Conservation (phyloP, 2,329 filamentous ascomycete genomes). For the Lasiodiplodia gonubiensis region DNA sequence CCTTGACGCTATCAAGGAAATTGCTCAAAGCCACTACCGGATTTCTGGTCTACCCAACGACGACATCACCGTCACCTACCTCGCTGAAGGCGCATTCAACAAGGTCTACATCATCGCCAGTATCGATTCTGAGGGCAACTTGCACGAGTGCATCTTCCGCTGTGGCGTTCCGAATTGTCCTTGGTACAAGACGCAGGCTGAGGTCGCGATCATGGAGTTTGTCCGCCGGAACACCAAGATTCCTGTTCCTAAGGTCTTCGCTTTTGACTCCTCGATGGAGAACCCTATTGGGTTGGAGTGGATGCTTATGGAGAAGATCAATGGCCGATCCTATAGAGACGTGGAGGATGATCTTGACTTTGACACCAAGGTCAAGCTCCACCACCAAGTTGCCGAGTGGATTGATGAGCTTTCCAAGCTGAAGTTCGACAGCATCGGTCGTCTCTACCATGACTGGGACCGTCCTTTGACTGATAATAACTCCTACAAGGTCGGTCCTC, state of each 20-base stretch:
- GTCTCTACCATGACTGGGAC: background rate
- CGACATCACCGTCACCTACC: conserved; percentile 16
- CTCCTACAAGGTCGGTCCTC: background rate
- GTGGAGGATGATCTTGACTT: conserved; percentile 7
- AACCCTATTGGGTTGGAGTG: conserved; percentile 37
- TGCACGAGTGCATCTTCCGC: conserved; percentile 38
- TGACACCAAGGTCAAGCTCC: conserved; percentile 1
- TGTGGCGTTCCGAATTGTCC: conserved; percentile 35
- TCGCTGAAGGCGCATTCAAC: conserved; percentile 31
- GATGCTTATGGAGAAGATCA: conserved; percentile 36
- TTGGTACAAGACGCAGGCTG: conserved; percentile 33
- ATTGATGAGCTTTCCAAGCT: conserved; percentile 25
- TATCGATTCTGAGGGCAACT: background rate
- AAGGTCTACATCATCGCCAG: conserved; percentile 32
- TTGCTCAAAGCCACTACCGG: conserved; percentile 12
- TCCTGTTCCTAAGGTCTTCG: conserved; percentile 32
- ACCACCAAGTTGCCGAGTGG: conserved; percentile 21
- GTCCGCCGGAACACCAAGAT: conserved; percentile 32
- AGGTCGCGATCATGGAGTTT: conserved; percentile 35
- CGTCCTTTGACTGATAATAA: background rate
- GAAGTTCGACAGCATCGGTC: conserved; percentile 23
- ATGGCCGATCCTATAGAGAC: conserved; percentile 8
- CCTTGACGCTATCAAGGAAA: conserved; percentile 3
- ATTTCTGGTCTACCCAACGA: conserved; percentile 23
- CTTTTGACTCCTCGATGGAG: conserved; percentile 29